These are phyloP conservation scores for Monosporascus sp. DNA, from an alignment of 2,329 filamentous ascomycete species.

Conservation along the genomic window DNA sequence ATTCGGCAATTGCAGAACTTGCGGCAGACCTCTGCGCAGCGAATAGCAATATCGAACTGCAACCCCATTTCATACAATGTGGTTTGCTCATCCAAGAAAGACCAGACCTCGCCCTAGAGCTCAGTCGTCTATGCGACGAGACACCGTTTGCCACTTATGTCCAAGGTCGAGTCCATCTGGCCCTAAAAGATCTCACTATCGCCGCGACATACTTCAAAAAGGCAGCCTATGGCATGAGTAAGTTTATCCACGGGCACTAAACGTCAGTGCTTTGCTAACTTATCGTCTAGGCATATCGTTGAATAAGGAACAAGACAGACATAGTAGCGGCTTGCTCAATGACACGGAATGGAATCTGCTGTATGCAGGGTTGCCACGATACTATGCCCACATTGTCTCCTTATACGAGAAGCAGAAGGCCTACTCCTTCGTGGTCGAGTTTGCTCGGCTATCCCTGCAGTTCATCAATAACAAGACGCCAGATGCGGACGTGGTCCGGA, in stretches of 20 bases:
- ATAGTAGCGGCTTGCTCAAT: slow-evolving; percentile 64
- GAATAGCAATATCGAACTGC: slow-evolving; percentile 61
- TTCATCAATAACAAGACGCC: slow-evolving; percentile 40
- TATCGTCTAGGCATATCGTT: slow-evolving; percentile 33
- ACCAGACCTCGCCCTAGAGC: slow-evolving; percentile 53
- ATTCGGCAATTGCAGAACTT: slow-evolving; percentile 59
- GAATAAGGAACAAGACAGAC: slow-evolving; percentile 42
- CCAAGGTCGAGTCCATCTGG: slow-evolving; percentile 72
- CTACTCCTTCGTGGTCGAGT: slow-evolving; percentile 78
- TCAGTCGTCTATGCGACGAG: slow-evolving; percentile 49
- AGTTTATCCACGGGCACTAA: slow-evolving; percentile 28
- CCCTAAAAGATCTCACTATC: slow-evolving; percentile 64
- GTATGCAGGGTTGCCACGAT: slow-evolving; percentile 70
- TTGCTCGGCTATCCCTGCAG: slow-evolving; percentile 69
- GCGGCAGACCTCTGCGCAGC: slow-evolving; percentile 60
- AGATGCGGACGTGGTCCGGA: slow-evolving; percentile 39
- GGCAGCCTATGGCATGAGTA: slow-evolving; percentile 77
- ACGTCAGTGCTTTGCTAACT: slow-evolving; percentile 19
- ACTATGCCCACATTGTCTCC: slow-evolving; percentile 79
- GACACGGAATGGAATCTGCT: slow-evolving; percentile 66
- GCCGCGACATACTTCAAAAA: slow-evolving; percentile 76
- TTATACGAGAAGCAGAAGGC: slow-evolving; percentile 75
- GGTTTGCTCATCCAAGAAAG: slow-evolving; percentile 54
- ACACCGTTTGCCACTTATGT: slow-evolving; percentile 71
- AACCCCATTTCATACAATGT: slow-evolving; percentile 55